These are phyloP conservation scores for Suhomyces terraborum DNA, from an alignment of 1,139 yeast genomes.

Conservation along the genomic window DNA sequence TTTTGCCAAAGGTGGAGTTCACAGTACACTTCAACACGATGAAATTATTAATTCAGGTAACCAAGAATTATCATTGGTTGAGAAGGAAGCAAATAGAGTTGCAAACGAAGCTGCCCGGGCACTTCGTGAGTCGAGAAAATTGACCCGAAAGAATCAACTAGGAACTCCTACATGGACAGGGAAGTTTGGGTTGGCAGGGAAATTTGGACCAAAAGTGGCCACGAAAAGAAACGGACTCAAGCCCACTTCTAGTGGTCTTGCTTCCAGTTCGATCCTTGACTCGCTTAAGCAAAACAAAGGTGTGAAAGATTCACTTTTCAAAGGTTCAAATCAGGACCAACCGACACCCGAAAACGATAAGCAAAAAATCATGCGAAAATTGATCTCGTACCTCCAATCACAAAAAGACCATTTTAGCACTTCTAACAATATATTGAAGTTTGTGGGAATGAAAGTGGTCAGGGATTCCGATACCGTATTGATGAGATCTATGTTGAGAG, in stretches of 20 bases:
- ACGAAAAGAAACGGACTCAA: constrained; percentile 5
- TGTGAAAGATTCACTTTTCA: constrained; percentile 12
- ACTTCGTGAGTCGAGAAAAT: constrained; percentile 63
- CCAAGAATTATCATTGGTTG: constrained; percentile 56
- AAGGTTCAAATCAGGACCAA: constrained; percentile 17
- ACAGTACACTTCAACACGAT: constrained; percentile 78
- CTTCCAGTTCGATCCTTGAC: constrained; percentile 37
- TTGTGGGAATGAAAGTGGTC: constrained; percentile 47
- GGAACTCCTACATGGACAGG: constrained; percentile 99
- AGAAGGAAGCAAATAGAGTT: constrained; percentile 72
- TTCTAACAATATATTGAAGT: constrained; percentile 60
- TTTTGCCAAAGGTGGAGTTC: constrained; percentile 72
- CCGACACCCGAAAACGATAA: constrained; percentile 24
- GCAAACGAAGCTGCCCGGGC: constrained; percentile 81
- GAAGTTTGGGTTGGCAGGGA: constrained; percentile 80
- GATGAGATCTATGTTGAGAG: constrained; percentile 67
- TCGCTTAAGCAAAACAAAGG: constrained; percentile 28
- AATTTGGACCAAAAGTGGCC: constrained; percentile 33
- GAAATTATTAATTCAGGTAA: constrained; percentile 61
- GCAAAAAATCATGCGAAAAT: constrained; percentile 35
- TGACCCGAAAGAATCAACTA: constrained; percentile 62
- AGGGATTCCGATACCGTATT: constrained; percentile 61
- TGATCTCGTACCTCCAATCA: constrained; percentile 36
- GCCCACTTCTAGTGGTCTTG: constrained; percentile 13
- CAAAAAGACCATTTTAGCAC: constrained; percentile 48